These are phyloP conservation scores for Kluyveromyces sp. DNA, from an alignment of 1,139 yeast species.

Conservation along the genomic window DNA sequence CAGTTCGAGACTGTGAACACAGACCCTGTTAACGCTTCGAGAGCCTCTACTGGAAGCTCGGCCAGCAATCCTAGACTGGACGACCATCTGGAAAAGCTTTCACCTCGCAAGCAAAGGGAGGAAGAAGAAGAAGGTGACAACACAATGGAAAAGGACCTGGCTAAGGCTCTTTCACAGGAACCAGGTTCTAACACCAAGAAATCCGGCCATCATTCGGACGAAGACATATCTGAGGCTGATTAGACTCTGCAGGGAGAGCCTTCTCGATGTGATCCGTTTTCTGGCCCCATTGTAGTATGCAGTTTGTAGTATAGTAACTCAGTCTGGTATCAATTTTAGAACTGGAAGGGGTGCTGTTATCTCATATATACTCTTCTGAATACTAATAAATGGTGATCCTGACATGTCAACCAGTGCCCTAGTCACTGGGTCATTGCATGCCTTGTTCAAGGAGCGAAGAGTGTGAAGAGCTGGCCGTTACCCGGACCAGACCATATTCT, in stretches of 20 bases:
- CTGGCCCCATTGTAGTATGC: too few species aligned
- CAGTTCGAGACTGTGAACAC: slow-evolving; percentile 6
- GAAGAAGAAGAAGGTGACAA: slow-evolving; percentile 14
- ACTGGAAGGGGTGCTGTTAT: too few species aligned
- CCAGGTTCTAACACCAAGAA: not conserved
- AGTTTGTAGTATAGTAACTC: too few species aligned
- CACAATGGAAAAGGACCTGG: slow-evolving; percentile 15
- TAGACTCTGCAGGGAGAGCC: not conserved
- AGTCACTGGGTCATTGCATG: too few species aligned
- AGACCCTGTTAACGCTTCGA: slow-evolving; percentile 2
- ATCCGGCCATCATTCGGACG: slow-evolving; percentile 1
- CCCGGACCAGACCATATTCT: not conserved
- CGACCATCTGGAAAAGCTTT: slow-evolving; percentile 11
- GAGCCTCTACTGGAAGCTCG: slow-evolving; percentile 3
- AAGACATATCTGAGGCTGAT: slow-evolving; percentile 8
- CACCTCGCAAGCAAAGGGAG: slow-evolving; percentile 9
- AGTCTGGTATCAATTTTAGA: too few species aligned
- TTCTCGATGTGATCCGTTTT: too few species aligned
- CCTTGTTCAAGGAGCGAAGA: too few species aligned
- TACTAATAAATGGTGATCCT: too few species aligned
- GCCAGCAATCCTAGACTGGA: slow-evolving; percentile 11
- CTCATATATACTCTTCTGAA: too few species aligned
- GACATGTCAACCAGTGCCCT: too few species aligned
- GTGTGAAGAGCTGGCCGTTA: too few species aligned
- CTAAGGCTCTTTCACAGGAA: slow-evolving; percentile 2